Evolutionary conservation across 2,329 filamentous ascomycete species (phyloP), one percentile per base, ranked within the genome.

Genomic region (Fusarium pilosicola): DNA sequence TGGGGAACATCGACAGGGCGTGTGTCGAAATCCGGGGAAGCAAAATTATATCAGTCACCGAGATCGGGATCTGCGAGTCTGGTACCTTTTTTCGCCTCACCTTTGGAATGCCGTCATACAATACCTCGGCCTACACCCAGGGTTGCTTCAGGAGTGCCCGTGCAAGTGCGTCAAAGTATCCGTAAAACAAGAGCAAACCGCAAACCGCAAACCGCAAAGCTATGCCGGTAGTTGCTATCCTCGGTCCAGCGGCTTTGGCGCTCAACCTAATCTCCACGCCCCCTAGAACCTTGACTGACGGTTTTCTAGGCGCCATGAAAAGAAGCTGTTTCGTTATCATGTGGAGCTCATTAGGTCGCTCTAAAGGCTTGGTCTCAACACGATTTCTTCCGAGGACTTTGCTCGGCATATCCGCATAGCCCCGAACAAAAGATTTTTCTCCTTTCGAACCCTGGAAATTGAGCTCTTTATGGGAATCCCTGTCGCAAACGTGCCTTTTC

Each of bases 231-330:
- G 70, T 71, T 62, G 64, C 41, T 49, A 42, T 59, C 63, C 64
- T 77, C 75, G 75, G 75, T 28, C 67, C 70, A 77, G 71, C 67
- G 75, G 75, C 74, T 74, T 63, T 76, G 75, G 66, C 62, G 60
- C 63, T 61, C 65, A 52, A 51, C 58, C 70, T 64, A 18, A 46
- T 44, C 49, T 55, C 49, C 75, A 74, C 71, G 64, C 63, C 73
- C 70, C n/a, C 20, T 11, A n/a, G 38, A 48, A 51, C 30, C 44
- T 61, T 56, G 44, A 56, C 56, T 68, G 70, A 49, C 46, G 34
- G 70, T 74, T 60, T 68, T 74, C 69, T 65, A 58, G 70, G 42
- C 48, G 62, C 58, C 26, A 28, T 48, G 58, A 71, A 41, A 56
- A 62, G 61, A 72, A 64, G 63, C 30, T 68, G 42, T 52, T 54